Evolutionary conservation across 352 stramenopile species (phyloP).

Genomic region (Pythium grandisporangium): DNA sequence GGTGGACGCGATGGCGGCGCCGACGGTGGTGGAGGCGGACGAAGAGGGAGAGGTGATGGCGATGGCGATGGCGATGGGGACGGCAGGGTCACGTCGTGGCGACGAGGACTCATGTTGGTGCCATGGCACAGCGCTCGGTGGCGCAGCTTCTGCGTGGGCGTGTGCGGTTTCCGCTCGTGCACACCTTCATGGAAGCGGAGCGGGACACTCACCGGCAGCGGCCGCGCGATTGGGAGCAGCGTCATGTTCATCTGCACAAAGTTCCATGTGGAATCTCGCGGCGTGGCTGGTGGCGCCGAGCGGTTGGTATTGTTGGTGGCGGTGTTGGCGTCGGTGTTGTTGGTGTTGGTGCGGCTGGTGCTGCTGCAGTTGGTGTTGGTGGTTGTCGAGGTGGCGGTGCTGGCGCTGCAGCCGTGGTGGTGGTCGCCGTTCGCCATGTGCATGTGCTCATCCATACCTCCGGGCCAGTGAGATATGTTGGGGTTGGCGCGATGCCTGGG

Average conservation of each 20-base stretch:
- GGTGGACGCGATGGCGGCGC: no score
- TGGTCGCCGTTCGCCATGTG: no score
- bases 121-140: slow-evolving; percentile 32
- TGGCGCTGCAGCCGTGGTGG: no score
- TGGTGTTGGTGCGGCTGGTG: slow-evolving; percentile 2
- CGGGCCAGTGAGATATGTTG: no score
- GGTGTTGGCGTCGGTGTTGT: background rate
- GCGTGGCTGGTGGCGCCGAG: background rate
- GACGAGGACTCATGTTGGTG: slow-evolving; percentile 61
- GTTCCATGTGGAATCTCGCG: slow-evolving; percentile 38
- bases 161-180: slow-evolving; percentile 36
- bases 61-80: no score
- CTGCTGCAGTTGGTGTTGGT: no score
- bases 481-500: no score
- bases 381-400: no score
- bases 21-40: no score
- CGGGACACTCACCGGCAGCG: slow-evolving; percentile 38
- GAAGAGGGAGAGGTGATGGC: no score
- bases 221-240: slow-evolving; percentile 63
- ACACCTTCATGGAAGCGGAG: slow-evolving; percentile 39
- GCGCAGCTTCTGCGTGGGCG: slow-evolving; percentile 54
- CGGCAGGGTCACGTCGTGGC: slow-evolving; percentile 21
- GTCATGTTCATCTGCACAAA: slow-evolving; percentile 87
- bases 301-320: no score
- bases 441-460: no score